phyloP scores from a whole-genome alignment of 2,329 filamentous ascomycete species.

The Penicillium sp. region DNA sequence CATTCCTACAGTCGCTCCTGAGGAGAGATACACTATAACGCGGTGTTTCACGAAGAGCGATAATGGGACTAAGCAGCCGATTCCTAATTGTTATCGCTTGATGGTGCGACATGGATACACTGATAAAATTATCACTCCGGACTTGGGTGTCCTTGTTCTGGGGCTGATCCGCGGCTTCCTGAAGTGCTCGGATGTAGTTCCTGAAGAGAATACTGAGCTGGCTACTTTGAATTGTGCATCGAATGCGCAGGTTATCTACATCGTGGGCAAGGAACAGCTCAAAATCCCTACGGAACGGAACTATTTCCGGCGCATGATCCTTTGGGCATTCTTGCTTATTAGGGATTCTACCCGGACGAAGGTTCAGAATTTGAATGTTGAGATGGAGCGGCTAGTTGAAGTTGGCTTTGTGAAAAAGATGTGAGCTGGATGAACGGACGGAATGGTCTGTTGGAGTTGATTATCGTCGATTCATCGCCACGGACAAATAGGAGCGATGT shows the following conservation, averaged over 20 bases:
- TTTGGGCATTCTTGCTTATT: constrained; percentile 40
- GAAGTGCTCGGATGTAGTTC: background rate
- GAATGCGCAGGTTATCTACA: constrained; percentile 52
- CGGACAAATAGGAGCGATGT: no score
- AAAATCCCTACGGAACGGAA: constrained; percentile 31
- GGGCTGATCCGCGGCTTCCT: constrained; percentile 51
- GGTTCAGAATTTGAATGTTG: constrained; percentile 38
- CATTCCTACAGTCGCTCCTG: constrained; percentile 55
- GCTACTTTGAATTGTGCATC: constrained; percentile 45
- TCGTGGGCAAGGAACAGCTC: constrained; percentile 46
- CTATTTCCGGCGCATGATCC: constrained; percentile 26
- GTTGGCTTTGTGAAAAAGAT: constrained; percentile 44
- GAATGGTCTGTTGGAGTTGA: no score
- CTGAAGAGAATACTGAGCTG: constrained; percentile 9
- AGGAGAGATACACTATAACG: constrained; percentile 46
- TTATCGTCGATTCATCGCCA: no score
- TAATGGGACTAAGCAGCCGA: constrained; percentile 33
- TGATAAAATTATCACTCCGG: constrained; percentile 67
- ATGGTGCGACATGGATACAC: constrained; percentile 72
- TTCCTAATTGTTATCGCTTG: constrained; percentile 68
- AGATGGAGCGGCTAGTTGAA: constrained; percentile 40
- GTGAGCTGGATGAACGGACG: background rate
- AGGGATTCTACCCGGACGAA: constrained; percentile 42
- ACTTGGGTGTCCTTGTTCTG: constrained; percentile 62
- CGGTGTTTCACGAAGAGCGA: constrained; percentile 9